Percentiles rank a stretch among this genome's conserved stretches.
phyloP scores from a whole-genome alignment of 768 basidiomycete species.

The Amanita rubescens region DNA sequence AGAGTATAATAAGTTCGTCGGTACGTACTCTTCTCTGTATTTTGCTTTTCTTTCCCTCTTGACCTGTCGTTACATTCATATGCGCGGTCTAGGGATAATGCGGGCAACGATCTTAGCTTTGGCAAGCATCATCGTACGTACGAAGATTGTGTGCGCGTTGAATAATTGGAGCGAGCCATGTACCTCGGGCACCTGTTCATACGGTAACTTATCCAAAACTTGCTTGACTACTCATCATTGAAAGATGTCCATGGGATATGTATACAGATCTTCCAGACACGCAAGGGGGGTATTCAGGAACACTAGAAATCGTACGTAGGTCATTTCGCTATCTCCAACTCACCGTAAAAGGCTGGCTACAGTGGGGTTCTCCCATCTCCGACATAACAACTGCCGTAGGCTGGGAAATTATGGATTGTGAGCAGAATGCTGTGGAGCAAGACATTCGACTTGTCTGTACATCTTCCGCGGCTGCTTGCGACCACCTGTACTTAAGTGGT shows the following conservation, averaged over 20 bases:
- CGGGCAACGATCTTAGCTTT: too few species aligned
- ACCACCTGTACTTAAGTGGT: slow-evolving; percentile 28
- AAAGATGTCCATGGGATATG: too few species aligned
- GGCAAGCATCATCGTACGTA: too few species aligned
- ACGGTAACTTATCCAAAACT: slow-evolving; percentile 19
- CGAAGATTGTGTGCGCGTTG: slow-evolving; percentile 15
- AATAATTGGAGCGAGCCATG: slow-evolving; percentile 36
- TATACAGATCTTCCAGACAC: too few species aligned
- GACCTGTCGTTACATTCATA: too few species aligned
- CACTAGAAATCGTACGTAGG: too few species aligned
- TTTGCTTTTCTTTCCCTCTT: too few species aligned
- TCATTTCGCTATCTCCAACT: too few species aligned
- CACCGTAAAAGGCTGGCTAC: neutral
- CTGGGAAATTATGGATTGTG: slow-evolving; percentile 44
- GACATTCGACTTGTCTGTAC: slow-evolving; percentile 44
- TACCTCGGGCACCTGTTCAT: slow-evolving; percentile 31
- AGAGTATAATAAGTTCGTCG: too few species aligned
- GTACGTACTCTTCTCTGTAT: too few species aligned
- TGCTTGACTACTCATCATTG: neutral
- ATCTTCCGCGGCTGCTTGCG: slow-evolving; percentile 25
- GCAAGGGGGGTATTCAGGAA: too few species aligned
- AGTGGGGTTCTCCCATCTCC: slow-evolving; percentile 37
- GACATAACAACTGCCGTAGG: slow-evolving; percentile 44
- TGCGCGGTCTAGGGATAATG: too few species aligned
- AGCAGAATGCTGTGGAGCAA: slow-evolving; percentile 30